These are phyloP conservation scores for Suhomyces maxii DNA, from an alignment of 1,139 yeast genomes.

Conservation along the genomic window DNA sequence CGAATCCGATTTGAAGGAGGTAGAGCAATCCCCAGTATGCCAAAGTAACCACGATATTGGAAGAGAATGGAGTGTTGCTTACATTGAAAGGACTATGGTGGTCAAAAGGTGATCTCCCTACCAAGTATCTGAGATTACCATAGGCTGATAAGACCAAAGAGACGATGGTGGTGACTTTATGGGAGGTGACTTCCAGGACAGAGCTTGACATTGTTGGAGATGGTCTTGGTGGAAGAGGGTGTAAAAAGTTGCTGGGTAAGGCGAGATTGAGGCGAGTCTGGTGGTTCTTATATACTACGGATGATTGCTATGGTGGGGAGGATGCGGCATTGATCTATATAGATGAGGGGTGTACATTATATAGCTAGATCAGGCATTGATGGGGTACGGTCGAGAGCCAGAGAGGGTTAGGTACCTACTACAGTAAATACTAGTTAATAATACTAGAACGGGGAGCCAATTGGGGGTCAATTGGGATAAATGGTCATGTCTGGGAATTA, in stretches of 20 bases:
- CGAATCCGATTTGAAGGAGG: slow-evolving; percentile 53
- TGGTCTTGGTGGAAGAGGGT: background rate
- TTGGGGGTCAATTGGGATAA: no score
- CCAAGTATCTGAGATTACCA: slow-evolving; percentile 54
- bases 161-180: slow-evolving; percentile 48
- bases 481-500: no score
- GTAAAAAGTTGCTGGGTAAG: background rate
- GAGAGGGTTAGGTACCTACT: no score
- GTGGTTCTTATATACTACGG: background rate
- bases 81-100: slow-evolving; percentile 48
- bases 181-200: slow-evolving; percentile 19
- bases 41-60: slow-evolving; percentile 51
- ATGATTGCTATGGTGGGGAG: slow-evolving; percentile 3
- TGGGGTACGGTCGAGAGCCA: no score
- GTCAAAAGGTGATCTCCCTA: slow-evolving; percentile 47
- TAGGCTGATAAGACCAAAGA: slow-evolving; percentile 55
- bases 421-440: no score
- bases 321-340: background rate
- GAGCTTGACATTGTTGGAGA: slow-evolving; percentile 4
- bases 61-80: slow-evolving; percentile 66
- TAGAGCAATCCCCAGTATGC: slow-evolving; percentile 60
- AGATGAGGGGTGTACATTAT: background rate
- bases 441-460: no score
- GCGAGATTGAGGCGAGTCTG: background rate
- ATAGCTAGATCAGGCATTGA: no score